Evolutionary conservation across 2,329 filamentous ascomycete genomes (phyloP).

Genomic region (Lasiodiplodia citricola): DNA sequence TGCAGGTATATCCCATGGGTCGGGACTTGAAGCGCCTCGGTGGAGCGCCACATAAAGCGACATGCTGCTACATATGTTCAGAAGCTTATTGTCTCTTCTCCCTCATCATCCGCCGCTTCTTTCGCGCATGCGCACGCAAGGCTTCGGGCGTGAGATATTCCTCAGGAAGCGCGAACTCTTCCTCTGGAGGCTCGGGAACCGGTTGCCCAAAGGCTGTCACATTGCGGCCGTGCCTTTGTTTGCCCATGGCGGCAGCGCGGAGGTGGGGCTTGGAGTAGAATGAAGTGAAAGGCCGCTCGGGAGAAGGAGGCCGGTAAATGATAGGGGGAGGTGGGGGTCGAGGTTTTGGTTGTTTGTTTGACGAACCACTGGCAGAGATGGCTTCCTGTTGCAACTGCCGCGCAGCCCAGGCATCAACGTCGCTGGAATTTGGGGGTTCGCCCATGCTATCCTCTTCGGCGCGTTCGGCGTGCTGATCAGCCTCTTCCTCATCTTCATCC

Average conservation of each 20-base stretch:
- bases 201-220: constrained; percentile 81
- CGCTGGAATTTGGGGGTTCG: constrained; percentile 62
- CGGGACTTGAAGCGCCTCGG: background rate
- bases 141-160: constrained; percentile 61
- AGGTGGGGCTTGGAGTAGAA: constrained; percentile 84
- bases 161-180: constrained; percentile 76
- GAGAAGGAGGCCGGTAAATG: constrained; percentile 34
- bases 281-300: constrained; percentile 73
- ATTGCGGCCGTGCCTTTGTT: constrained; percentile 71
- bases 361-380: constrained; percentile 23
- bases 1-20: constrained; percentile 18
- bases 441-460: constrained; percentile 41
- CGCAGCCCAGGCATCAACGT: constrained; percentile 73
- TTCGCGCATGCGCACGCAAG: constrained; percentile 64
- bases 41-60: constrained; percentile 7
- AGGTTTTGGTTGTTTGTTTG: constrained; percentile 10
- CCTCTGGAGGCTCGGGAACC: constrained; percentile 72
- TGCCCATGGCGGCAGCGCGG: constrained; percentile 78
- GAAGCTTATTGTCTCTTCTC: constrained; percentile 43
- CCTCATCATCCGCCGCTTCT: constrained; percentile 65
- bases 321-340: constrained; percentile 29
- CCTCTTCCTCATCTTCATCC: constrained; percentile 55
- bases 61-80: constrained; percentile 20
- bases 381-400: constrained; percentile 77
- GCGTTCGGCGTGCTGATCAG: constrained; percentile 39